Base-by-base conservation (phyloP, 2,329 filamentous ascomycete species). In the Monosporascus sp. region DNA sequence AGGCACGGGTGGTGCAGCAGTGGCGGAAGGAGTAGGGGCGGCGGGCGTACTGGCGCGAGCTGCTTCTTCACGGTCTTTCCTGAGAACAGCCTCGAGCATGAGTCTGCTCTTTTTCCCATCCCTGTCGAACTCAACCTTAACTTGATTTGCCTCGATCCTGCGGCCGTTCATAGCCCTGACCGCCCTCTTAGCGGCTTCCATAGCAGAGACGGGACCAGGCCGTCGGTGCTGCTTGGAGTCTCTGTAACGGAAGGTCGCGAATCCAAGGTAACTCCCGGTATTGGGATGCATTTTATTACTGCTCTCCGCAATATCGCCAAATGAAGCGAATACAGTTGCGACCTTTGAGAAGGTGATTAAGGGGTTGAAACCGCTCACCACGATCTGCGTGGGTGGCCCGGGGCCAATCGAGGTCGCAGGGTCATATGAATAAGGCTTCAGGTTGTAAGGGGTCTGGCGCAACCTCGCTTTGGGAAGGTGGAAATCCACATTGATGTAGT, bases 341-440 rank as follows among this genome's bases (percentile, higher is more conserved):
- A 96, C 80, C 63, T 90, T 89, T 52, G 84, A 81, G 62, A 96
- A 89, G 14, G 90, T 83, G 41, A 89, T 87, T 58, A 97, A 76
- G 6, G 93, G 92, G 70, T 97, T 94, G 68, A 97, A 97, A n/a
- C 91, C 90, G n/a, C 86, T 92, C 20, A 97, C 90, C 4, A 97
- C 87, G 48, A 99, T 84, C 68, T 96, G 90, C 2, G 88, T 90
- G 2, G 94, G 90, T 15, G 93, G 93, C 0, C 90, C 90, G 24
- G 91, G 90, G 0, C 92, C 93, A 62, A 95, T 84, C 2, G 93
- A 96, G 5, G 90, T 90, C 62, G 84, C 84, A 5, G 85, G 74
- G 67, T 97, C 92, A 70, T 90, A 94, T 25, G 82, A 72, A 70
- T 95, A 97, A 22, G 88, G 87, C 67, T 84, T 89, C 49, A 96